Evolutionary conservation across 1,284 basidiomycete genomes (phyloP), one percentile per base, ranked within the genome.

Genomic region (Cryptococcus deneoformans): DNA sequence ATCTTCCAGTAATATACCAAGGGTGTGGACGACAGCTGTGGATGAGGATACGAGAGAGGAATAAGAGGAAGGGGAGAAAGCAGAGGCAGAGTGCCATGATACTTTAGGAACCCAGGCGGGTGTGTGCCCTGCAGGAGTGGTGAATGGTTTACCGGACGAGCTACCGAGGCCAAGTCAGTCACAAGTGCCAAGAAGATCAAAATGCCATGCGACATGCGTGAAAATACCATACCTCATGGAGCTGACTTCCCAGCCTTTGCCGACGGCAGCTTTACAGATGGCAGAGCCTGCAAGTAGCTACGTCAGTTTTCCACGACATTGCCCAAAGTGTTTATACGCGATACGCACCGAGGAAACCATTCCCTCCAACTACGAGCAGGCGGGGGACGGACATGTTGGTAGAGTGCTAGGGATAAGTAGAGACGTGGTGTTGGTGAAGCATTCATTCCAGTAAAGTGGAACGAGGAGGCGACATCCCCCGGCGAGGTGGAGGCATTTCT

Each of bases 1-100:
- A 66, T 86, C 85, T 75, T 96, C 92, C 50, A 98, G 81, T 50
- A 99, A 84, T 43, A 88, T 92, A 45, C 95, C 95, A n/a, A 98
- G 83, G 1, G 96, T 95, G 73, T 97, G 92, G 40, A 98, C 92
- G 29, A 96, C 89, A 3, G 89, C 92, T 12, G 84, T 84, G 35
- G 83, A 52, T 77, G 77, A 2, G 84, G 81, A 49, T 39, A 95
- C 81, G 16, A 93, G 79, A 55, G 85, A 80, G 12, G 82, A 79
- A 77, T 92, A 96, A 9, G 86, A 82, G 51, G 85, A 79, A 0
- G 92, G 92, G 46, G 85, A 79, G 54, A 93, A 84, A 5, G 91
- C 92, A 59, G 89, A 85, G 16, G 85, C 92, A 60, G 81, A 80
- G 65, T 86, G 83, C 91, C 92, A 96, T 58, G 86, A 81, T n/a